phyloP scores from a whole-genome alignment of 257 asterid species.

The Galeopsis tetrahit region DNA sequence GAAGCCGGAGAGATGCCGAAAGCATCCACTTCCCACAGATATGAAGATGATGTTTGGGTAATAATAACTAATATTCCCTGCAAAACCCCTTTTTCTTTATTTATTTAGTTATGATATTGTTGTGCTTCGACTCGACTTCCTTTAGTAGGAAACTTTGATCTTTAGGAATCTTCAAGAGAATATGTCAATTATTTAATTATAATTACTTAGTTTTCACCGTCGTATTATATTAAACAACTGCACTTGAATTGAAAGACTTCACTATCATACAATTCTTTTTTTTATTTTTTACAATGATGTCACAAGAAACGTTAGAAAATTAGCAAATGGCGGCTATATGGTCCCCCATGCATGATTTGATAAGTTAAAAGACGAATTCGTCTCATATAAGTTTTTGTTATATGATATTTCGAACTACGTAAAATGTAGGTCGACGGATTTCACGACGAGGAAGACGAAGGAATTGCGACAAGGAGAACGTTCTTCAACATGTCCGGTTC shows the following conservation, averaged over 20 bases:
- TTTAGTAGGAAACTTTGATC: slow-evolving; percentile 27
- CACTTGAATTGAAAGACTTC: background rate
- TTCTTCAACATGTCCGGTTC: slow-evolving; percentile 50
- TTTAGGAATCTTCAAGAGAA: slow-evolving; percentile 15
- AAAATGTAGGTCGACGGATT: slow-evolving; percentile 55
- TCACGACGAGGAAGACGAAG: slow-evolving; percentile 57
- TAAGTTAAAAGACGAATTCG: background rate
- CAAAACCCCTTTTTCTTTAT: background rate
- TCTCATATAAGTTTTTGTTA: background rate
- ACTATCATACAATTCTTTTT: background rate
- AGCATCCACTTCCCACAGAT: slow-evolving; percentile 56
- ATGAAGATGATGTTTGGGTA: slow-evolving; percentile 81
- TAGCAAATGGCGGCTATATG: slow-evolving; percentile 31
- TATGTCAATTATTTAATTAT: background rate
- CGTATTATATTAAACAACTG: background rate
- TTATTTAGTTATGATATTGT: slow-evolving; percentile 9
- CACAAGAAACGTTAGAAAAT: background rate
- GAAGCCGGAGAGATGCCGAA: slow-evolving; percentile 75
- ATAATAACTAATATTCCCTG: slow-evolving; percentile 31
- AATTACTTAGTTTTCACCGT: background rate
- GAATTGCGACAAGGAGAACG: slow-evolving; percentile 37
- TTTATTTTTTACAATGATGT: slow-evolving; percentile 23
- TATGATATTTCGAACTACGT: background rate
- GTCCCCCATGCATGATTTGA: slow-evolving; percentile 5
- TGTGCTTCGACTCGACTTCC: slow-evolving; percentile 22